Percentiles rank a stretch among this genome's conserved stretches.
phyloP scores from a whole-genome alignment of 2,329 filamentous ascomycete species.

The Epichloe aotearoae region DNA sequence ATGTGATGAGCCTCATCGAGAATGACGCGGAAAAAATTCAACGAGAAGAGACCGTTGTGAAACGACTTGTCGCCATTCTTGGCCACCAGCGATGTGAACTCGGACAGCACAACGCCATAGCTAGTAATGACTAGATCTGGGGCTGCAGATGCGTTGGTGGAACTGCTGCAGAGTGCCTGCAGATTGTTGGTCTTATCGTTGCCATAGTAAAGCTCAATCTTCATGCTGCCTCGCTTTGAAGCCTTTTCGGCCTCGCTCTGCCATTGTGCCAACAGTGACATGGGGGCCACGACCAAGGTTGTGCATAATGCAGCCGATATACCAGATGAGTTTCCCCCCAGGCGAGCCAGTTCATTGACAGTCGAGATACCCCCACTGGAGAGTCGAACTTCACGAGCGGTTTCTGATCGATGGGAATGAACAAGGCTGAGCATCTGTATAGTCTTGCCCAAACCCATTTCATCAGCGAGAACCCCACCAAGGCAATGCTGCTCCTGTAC shows the following conservation, averaged over 20 bases:
- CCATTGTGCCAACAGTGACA: constrained; percentile 95
- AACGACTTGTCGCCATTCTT: constrained; percentile 50
- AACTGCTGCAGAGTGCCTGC: constrained; percentile 61
- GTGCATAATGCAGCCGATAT: constrained; percentile 68
- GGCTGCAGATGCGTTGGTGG: constrained; percentile 61
- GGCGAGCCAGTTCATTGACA: constrained; percentile 48
- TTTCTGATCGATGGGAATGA: constrained; percentile 62
- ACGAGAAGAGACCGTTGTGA: constrained; percentile 69
- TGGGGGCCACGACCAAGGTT: constrained; percentile 89
- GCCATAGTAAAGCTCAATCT: constrained; percentile 83
- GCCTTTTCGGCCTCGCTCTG: constrained; percentile 89
- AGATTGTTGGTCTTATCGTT: constrained; percentile 70
- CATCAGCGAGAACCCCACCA: constrained; percentile 84
- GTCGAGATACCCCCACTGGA: constrained; percentile 21
- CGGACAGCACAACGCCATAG: constrained; percentile 83
- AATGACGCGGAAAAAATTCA: constrained; percentile 91
- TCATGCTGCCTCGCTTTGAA: constrained; percentile 70
- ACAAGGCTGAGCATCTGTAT: constrained; percentile 96
- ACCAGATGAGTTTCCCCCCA: constrained; percentile 40
- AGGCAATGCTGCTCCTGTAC: constrained; percentile 89
- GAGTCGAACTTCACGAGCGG: constrained; percentile 26
- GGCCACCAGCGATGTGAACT: constrained; percentile 60
- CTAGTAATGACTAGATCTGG: constrained; percentile 91
- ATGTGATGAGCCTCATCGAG: constrained; percentile 92
- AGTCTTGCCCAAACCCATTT: constrained; percentile 97